A percentile compares a stretch with the other conserved stretches of the same genome.
These are phyloP conservation scores for Wickerhamomyces sp. DNA, from an alignment of 1,139 yeast genomes.

Conservation along the genomic window DNA sequence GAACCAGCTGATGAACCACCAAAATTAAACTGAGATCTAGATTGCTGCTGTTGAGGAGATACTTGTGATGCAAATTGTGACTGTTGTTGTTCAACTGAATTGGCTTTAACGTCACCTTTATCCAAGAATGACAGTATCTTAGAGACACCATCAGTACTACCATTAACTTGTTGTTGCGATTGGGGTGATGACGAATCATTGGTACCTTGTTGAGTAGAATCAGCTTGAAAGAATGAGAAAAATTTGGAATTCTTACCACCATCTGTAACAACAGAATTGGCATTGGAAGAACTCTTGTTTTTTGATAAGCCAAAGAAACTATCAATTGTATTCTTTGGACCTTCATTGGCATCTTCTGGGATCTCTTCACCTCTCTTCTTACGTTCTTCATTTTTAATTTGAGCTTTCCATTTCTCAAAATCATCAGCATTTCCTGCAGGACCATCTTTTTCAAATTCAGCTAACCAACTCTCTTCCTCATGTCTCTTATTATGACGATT, in stretches of 20 bases:
- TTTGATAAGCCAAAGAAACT: constrained; percentile 41
- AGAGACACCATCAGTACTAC: constrained; percentile 16
- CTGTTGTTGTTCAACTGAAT: constrained; percentile 5
- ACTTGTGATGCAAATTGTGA: constrained; percentile 1
- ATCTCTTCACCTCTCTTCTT: constrained; percentile 43
- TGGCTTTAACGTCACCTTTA: constrained; percentile 10
- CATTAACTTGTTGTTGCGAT: constrained; percentile 4
- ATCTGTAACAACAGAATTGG: constrained; percentile 10
- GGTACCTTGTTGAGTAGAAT: constrained; percentile 5
- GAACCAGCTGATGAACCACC: background rate
- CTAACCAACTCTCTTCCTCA: constrained; percentile 45
- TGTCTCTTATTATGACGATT: constrained; percentile 13
- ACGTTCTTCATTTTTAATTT: constrained; percentile 53
- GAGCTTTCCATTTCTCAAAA: constrained; percentile 66
- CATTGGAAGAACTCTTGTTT: background rate
- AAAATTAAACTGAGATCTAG: constrained; percentile 12
- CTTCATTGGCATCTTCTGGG: constrained; percentile 16
- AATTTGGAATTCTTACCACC: constrained; percentile 38
- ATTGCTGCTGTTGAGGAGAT: background rate
- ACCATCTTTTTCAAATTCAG: constrained; percentile 32
- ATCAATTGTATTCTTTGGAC: constrained; percentile 43
- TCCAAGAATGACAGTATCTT: constrained; percentile 20
- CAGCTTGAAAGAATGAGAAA: constrained; percentile 38
- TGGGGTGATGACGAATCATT: background rate
- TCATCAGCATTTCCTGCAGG: constrained; percentile 55